Percentiles rank a stretch among this genome's conserved stretches.
phyloP scores from a whole-genome alignment of 2,329 filamentous ascomycete species.

The Tolypocladium tundrense region DNA sequence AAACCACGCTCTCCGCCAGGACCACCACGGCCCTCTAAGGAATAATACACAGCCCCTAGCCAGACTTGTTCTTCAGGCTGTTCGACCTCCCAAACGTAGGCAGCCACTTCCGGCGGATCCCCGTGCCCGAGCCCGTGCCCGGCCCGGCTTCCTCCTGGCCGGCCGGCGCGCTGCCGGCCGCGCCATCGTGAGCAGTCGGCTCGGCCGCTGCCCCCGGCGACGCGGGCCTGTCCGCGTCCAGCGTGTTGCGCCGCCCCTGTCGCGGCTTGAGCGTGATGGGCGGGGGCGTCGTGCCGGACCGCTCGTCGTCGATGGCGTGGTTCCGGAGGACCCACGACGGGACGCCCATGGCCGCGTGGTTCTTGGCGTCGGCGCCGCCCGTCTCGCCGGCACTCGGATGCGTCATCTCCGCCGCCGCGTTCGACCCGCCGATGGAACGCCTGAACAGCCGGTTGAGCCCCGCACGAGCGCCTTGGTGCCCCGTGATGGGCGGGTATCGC shows the following conservation, averaged over 20 bases:
- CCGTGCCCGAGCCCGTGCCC: conserved; percentile 11
- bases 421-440: conserved; percentile 30
- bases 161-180: conserved; percentile 3
- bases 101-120: conserved; percentile 25
- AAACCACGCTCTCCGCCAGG: background rate
- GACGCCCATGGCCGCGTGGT: conserved; percentile 21
- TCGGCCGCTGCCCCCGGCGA: background rate
- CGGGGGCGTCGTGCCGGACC: conserved; percentile 42
- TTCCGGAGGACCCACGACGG: conserved; percentile 28
- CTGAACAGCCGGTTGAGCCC: conserved; percentile 42
- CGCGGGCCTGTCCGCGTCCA: conserved; percentile 11
- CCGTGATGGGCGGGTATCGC: conserved; percentile 40
- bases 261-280: conserved; percentile 40
- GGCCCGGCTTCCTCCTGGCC: background rate
- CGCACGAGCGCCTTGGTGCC: conserved; percentile 31
- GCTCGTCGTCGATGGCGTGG: conserved; percentile 28
- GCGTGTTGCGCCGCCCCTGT: conserved; percentile 16
- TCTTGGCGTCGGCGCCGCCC: conserved; percentile 9
- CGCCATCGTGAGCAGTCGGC: conserved; percentile 3
- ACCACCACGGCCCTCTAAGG: background rate
- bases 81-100: conserved; percentile 18
- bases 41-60: conserved; percentile 6
- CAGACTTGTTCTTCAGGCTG: conserved; percentile 10
- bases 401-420: conserved; percentile 2
- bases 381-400: conserved; percentile 2